phyloP scores from a whole-genome alignment of 2,329 filamentous ascomycete genomes.

The Fusarium cyanostomum region DNA sequence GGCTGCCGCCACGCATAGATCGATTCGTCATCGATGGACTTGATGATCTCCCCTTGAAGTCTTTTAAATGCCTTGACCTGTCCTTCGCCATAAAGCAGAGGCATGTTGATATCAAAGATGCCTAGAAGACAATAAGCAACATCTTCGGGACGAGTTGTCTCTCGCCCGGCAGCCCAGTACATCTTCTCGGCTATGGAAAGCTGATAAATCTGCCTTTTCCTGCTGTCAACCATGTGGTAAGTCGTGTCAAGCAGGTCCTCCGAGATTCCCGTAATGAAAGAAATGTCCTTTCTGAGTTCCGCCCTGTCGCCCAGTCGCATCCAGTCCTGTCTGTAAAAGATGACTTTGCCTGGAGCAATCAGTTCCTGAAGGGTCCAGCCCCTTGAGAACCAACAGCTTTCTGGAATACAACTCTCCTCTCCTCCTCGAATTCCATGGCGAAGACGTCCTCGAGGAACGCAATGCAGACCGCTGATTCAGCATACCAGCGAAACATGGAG shows the following conservation, averaged over 20 bases:
- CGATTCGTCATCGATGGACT: conserved; percentile 43
- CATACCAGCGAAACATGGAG: conserved; percentile 49
- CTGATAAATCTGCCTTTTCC: conserved; percentile 8
- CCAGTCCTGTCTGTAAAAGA: conserved; percentile 41
- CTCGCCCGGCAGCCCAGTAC: conserved; percentile 45
- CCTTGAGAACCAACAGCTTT: conserved; percentile 42
- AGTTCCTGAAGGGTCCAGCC: conserved; percentile 47
- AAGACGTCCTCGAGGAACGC: conserved; percentile 40
- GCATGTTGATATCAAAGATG: conserved; percentile 48
- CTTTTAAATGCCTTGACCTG: conserved; percentile 41
- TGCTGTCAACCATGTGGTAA: conserved; percentile 15
- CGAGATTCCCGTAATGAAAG: conserved; percentile 30
- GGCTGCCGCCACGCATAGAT: conserved; percentile 43
- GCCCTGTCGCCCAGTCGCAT: conserved; percentile 24
- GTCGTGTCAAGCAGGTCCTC: conserved; percentile 26
- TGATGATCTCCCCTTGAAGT: conserved; percentile 44
- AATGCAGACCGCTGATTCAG: conserved; percentile 39
- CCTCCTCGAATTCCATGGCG: neutral
- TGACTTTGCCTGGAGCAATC: conserved; percentile 40
- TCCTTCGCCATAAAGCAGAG: conserved; percentile 48
- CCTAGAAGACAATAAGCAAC: conserved; percentile 47
- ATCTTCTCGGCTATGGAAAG: conserved; percentile 43
- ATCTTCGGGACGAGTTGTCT: conserved; percentile 45
- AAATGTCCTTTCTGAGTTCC: conserved; percentile 33
- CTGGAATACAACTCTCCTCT: neutral